These are phyloP conservation scores for Fusarium torulosum DNA, from an alignment of 2,329 filamentous ascomycete species.

Conservation along the genomic window DNA sequence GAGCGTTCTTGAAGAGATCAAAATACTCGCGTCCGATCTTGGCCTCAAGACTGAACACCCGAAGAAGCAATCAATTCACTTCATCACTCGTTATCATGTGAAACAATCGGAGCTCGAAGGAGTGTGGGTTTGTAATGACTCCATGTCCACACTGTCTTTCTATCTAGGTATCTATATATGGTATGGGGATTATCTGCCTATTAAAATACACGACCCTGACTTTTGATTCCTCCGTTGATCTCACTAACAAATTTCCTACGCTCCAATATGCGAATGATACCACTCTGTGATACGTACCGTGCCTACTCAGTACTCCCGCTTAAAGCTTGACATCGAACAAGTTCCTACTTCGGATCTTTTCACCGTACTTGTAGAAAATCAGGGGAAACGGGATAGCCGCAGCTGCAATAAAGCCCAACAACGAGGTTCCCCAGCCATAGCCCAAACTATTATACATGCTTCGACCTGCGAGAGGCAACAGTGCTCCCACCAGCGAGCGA, in stretches of 20 bases:
- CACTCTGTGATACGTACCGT: not conserved
- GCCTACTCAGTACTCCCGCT: not conserved
- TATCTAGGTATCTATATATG: not conserved
- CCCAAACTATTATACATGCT: conserved; percentile 54
- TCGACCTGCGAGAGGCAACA: conserved; percentile 70
- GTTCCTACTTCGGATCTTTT: conserved; percentile 52
- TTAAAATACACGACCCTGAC: not conserved
- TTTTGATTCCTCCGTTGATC: not conserved
- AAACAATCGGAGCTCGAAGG: too few species aligned
- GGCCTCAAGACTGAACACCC: not conserved
- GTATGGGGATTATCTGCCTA: not conserved
- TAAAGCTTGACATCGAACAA: conserved; percentile 46
- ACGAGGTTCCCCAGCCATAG: conserved; percentile 63
- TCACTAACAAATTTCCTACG: not conserved
- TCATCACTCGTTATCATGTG: not conserved
- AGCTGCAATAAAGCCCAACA: conserved; percentile 63
- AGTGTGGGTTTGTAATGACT: too few species aligned
- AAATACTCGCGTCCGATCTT: not conserved
- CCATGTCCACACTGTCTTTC: not conserved
- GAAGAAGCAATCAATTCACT: not conserved
- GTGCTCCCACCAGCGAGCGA: conserved; percentile 73
- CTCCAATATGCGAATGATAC: not conserved
- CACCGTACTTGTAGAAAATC: conserved; percentile 55
- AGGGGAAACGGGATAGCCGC: conserved; percentile 56
- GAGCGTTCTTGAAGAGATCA: not conserved